phyloP scores from a whole-genome alignment of 805 yeast species.

The Maudiozyma pseudohumilis region DNA sequence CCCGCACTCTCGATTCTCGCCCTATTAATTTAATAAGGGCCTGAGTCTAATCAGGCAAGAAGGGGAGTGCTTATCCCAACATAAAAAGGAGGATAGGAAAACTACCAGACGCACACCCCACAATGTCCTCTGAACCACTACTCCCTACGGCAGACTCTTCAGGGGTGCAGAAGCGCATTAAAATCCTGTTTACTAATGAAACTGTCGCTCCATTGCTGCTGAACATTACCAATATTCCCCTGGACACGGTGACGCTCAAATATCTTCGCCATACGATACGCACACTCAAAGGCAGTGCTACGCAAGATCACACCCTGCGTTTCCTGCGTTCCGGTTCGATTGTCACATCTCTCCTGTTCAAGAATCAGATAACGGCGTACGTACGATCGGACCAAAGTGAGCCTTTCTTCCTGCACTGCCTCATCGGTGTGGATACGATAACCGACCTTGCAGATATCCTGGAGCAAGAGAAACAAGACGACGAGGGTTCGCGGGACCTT shows the following conservation, averaged over 20 bases:
- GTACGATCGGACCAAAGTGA: slow-evolving; percentile 8
- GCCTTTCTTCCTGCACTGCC: slow-evolving; percentile 63
- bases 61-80: no score
- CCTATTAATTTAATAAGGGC: no score
- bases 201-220: slow-evolving; percentile 20
- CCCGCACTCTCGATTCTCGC: no score
- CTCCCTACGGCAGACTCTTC: slow-evolving; percentile 9
- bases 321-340: slow-evolving; percentile 25
- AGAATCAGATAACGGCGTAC: background rate
- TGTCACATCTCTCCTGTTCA: slow-evolving; percentile 5
- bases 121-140: slow-evolving; percentile 18
- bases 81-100: no score
- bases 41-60: no score
- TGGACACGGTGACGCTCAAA: slow-evolving; percentile 13
- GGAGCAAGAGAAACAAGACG: slow-evolving; percentile 51
- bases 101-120: no score
- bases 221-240: slow-evolving; percentile 19
- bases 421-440: slow-evolving; percentile 46
- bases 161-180: slow-evolving; percentile 6
- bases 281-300: slow-evolving; percentile 12
- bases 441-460: slow-evolving; percentile 38
- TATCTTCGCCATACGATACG: slow-evolving; percentile 27
- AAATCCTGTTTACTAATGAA: slow-evolving; percentile 24
- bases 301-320: slow-evolving; percentile 15
- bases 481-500: slow-evolving; percentile 6